Evolutionary conservation across 2,329 filamentous ascomycete species (phyloP), one percentile per base, ranked within the genome.

Genomic region (Alternaria triticimaculans): DNA sequence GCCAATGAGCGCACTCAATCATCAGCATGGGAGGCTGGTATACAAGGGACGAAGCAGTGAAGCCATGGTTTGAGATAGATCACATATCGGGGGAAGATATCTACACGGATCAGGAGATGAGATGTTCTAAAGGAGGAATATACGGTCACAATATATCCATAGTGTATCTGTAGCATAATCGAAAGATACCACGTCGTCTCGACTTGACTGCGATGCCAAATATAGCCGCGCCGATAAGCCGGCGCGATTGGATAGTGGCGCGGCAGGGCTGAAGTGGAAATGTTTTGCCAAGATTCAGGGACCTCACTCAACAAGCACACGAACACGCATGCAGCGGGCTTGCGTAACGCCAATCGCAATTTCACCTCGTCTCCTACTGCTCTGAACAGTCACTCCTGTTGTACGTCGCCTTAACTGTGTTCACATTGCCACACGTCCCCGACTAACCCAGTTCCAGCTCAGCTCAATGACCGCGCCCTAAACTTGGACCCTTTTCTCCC

Each of bases 211-310:
- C 54, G 43, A 45, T 18, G 44, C 55, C 48, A 63, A 58, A 54
- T 55, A 45, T 57, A 55, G 63, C 49, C 46, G 54, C 48, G 51
- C 60, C 58, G 30, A 53, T 14, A 57, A 58, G 63, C 50, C 48
- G 45, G 44, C 45, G 44, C 57, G 44, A 64, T 55, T 60, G 49
- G 57, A 67, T 45, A 56, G 44, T 60, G 43, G 21, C 23, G 56
- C 56, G 23, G 58, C 41, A 54, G 50, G 43, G 41, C 55, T 55
- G 45, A 58, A 44, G 49, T n/a, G 41, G 46, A 61, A 54, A 51
- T 58, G 64, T 60, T 54, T 41, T 64, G 72, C 70, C 72, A 70
- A 72, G 70, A 64, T 68, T 56, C 66, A 67, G 68, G 65, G 67
- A 69, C 66, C 60, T 58, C 54, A 45, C 55, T 46, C 50, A 68